Conservation (phyloP, 148 eudicot species). For the Spergularia bocconei region DNA sequence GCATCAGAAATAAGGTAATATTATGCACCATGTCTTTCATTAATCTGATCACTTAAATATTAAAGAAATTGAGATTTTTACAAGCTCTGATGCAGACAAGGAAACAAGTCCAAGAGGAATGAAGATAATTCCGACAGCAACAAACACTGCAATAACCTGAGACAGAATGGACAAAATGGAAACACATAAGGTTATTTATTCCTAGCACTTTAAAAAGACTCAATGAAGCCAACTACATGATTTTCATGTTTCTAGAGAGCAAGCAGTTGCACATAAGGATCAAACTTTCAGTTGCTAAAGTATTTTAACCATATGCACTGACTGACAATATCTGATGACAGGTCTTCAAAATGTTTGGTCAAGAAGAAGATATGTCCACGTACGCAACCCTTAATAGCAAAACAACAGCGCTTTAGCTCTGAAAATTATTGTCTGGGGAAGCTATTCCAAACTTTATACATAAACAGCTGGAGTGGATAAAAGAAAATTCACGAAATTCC, state of each 20-base stretch:
- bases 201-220: background rate
- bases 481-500: no score
- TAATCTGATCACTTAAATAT: slow-evolving; percentile 15
- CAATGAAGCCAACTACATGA: no score
- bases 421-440: no score
- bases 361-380: no score
- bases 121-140: slow-evolving; percentile 57
- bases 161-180: background rate
- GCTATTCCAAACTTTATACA: no score
- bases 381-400: no score
- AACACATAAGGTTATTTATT: background rate
- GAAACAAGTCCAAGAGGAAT: slow-evolving; percentile 72
- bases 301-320: background rate
- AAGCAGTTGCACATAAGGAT: background rate
- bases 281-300: background rate
- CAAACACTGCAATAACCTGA: slow-evolving; percentile 63
- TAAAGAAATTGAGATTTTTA: slow-evolving; percentile 27
- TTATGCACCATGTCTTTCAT: slow-evolving; percentile 6
- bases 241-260: no score
- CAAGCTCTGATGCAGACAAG: slow-evolving; percentile 66
- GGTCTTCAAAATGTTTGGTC: background rate
- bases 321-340: background rate
- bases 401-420: no score
- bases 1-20: slow-evolving; percentile 13
- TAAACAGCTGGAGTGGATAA: no score